Evolutionary conservation across 345 rosid species (phyloP), one percentile per base, ranked within the genome.

Genomic region (Arabis hirsuta): DNA sequence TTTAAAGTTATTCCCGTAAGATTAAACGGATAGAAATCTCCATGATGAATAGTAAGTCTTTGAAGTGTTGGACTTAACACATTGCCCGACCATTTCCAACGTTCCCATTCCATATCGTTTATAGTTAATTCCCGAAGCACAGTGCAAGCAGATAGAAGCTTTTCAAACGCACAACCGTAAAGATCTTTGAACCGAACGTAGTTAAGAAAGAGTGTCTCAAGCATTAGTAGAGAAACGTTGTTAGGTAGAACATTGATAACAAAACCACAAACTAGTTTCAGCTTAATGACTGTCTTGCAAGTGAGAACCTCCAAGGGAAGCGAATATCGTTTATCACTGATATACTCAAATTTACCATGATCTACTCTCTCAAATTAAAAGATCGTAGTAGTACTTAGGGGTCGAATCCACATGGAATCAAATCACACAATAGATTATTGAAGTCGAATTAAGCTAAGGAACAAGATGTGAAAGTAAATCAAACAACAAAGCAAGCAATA

Each of bases 211-310:
- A 63, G 68, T 3, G 42, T 47, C 45, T 63, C 20, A 20, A 63
- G 68, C 2, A 31, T 31, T 1, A 55, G 67, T 16, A 63, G 43
- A 32, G 24, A 38, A 46, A 29, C 16, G 31, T 9, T 31, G 12
- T 22, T 14, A 26, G 32, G 31, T 11, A 22, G 38, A 34, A 5
- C 34, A 4, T 52, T 11, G 5, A 53, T 24, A 27, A 2, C 16
- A 26, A 24, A 11, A 6, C 16, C 6, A 2, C 9, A 26, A 5
- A n/a, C 16, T 4, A 57, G 12, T 16, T 36, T 34, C 44, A 65
- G 59, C 14, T 38, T 11, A 52, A 51, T 59, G 3, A 63, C 14
- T 2, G 67, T 63, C 27, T 46, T 46, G 55, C 67, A 29, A 29
- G 42, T 19, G 26, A 63, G 46, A 29, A 63, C 4, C 29, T 63